Evolutionary conservation across 2,329 filamentous ascomycete genomes (phyloP).

Genomic region (Talaromyces amestolkiae): DNA sequence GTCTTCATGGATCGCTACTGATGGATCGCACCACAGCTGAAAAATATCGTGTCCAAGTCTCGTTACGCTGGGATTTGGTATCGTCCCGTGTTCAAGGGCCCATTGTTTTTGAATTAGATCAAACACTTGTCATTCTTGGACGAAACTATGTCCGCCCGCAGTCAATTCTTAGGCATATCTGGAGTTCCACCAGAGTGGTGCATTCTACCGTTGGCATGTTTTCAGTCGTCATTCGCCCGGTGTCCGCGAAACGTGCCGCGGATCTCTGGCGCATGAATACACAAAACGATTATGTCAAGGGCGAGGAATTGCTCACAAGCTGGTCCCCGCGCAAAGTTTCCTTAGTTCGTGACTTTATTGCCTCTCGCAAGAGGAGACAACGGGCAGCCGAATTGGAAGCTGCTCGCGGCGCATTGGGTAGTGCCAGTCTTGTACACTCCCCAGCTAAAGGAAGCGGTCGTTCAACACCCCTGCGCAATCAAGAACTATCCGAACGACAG

Average conservation of each 20-base stretch:
- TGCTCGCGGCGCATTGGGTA: constrained; percentile 44
- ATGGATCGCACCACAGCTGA: constrained; percentile 93
- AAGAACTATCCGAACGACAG: constrained; percentile 39
- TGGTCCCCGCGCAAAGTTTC: constrained; percentile 91
- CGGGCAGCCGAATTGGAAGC: constrained; percentile 78
- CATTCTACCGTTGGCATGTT: constrained; percentile 85
- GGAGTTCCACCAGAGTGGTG: constrained; percentile 79
- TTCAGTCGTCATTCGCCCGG: constrained; percentile 78
- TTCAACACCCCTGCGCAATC: constrained; percentile 36
- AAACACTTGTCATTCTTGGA: constrained; percentile 79
- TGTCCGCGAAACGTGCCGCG: constrained; percentile 84
- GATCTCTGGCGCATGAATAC: constrained; percentile 97
- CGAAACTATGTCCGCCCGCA: constrained; percentile 80
- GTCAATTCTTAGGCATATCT: constrained; percentile 82
- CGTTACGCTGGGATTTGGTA: constrained; percentile 78
- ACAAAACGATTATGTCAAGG: constrained; percentile 91
- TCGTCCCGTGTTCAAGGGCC: constrained; percentile 82
- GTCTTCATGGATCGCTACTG: constrained; percentile 83
- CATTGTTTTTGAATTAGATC: constrained; percentile 79
- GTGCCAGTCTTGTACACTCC: constrained; percentile 38
- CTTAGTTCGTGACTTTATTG: constrained; percentile 82
- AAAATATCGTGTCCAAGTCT: constrained; percentile 85
- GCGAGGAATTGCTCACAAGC: constrained; percentile 77
- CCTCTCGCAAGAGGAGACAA: constrained; percentile 68
- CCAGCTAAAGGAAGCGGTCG: constrained; percentile 34